Percentiles rank a stretch among this genome's conserved stretches.
phyloP scores from a whole-genome alignment of 139 green algal genomes.

The Chlorella sp. region DNA sequence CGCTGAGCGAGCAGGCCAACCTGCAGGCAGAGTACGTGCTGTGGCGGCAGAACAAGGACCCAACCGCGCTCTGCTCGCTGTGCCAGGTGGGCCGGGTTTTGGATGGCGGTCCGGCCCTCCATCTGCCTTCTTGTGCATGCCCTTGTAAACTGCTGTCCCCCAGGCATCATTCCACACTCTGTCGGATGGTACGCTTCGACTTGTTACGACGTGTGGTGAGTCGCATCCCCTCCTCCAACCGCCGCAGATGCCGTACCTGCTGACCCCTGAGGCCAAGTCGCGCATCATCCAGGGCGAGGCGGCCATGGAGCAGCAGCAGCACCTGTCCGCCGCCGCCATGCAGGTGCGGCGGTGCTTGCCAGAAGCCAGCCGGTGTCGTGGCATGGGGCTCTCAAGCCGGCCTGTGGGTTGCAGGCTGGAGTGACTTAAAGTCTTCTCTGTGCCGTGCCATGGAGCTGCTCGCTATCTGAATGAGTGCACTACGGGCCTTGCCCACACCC shows the following conservation, averaged over 20 bases:
- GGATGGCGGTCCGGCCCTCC: too few species aligned
- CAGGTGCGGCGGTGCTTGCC: conserved; percentile 29
- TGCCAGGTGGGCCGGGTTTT: conserved; percentile 39
- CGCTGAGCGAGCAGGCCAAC: conserved; percentile 26
- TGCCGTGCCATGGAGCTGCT: too few species aligned
- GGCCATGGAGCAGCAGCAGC: conserved; percentile 61
- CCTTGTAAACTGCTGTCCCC: too few species aligned
- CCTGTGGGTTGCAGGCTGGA: too few species aligned
- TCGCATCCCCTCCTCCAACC: too few species aligned
- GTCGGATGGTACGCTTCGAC: too few species aligned
- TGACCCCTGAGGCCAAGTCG: conserved; percentile 71
- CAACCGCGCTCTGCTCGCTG: conserved; percentile 27
- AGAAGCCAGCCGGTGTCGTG: not conserved
- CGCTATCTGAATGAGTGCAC: too few species aligned
- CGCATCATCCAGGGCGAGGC: conserved; percentile 76
- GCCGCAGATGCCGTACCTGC: conserved; percentile 57
- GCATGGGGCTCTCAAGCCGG: too few species aligned
- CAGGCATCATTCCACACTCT: too few species aligned
- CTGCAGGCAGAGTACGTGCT: conserved; percentile 68
- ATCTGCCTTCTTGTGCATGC: too few species aligned
- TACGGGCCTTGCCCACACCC: not conserved
- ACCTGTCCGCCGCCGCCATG: conserved; percentile 62
- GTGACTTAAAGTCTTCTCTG: too few species aligned
- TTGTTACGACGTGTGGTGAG: too few species aligned
- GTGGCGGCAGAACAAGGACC: conserved; percentile 43